A percentile compares a stretch with the other conserved stretches of the same genome.
phyloP scores from a whole-genome alignment of 208 protist genomes.

The Trichomonas gallinae region DNA sequence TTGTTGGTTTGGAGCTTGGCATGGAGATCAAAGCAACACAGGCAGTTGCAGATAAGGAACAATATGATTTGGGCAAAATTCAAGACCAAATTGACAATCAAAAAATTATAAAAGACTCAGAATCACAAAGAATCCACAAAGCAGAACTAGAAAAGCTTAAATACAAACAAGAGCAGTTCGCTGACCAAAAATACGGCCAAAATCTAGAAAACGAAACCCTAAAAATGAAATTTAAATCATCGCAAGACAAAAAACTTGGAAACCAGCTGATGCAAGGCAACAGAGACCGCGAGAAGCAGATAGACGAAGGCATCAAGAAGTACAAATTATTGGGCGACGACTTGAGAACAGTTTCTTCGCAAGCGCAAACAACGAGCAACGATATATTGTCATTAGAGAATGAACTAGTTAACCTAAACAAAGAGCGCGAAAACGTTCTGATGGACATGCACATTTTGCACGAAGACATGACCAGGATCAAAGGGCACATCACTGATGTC shows the following conservation, averaged over 20 bases:
- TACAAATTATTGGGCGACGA: background rate
- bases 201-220: background rate
- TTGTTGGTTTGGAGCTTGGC: background rate
- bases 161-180: background rate
- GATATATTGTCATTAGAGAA: background rate
- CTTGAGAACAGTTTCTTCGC: background rate
- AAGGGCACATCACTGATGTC: background rate
- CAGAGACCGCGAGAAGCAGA: background rate
- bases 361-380: background rate
- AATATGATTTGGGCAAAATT: background rate
- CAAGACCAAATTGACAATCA: background rate
- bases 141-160: background rate
- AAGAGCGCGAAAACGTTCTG: background rate
- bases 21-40: background rate
- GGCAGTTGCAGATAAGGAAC: background rate
- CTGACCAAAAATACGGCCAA: background rate
- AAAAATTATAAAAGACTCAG: background rate
- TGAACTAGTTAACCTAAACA: background rate
- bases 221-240: background rate
- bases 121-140: background rate
- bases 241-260: background rate
- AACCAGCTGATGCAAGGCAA: background rate
- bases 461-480: background rate
- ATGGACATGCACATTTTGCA: background rate
- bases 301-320: background rate